phyloP scores from a whole-genome alignment of 2,329 filamentous ascomycete genomes.

The Epichloe hybrida region DNA sequence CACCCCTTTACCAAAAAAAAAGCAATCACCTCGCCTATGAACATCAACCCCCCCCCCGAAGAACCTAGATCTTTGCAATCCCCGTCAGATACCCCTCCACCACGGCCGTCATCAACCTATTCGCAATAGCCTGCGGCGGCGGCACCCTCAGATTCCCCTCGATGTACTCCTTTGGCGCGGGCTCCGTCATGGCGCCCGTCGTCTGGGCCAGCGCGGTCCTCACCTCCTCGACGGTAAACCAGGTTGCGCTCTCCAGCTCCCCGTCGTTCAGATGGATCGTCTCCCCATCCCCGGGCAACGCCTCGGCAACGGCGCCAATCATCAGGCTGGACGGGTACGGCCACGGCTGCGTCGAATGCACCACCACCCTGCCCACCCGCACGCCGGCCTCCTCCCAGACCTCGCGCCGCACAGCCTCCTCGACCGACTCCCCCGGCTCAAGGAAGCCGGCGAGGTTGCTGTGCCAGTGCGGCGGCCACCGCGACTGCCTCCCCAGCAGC shows the following conservation, averaged over 20 bases:
- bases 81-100: slow-evolving; percentile 51
- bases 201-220: slow-evolving; percentile 57
- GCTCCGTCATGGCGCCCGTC: slow-evolving; percentile 19
- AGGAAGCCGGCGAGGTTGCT: slow-evolving; percentile 79
- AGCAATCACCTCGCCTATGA: no score
- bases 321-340: slow-evolving; percentile 75
- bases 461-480: slow-evolving; percentile 78
- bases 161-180: slow-evolving; percentile 50
- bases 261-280: slow-evolving; percentile 76
- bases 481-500: slow-evolving; percentile 72
- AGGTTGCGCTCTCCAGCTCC: slow-evolving; percentile 79
- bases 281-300: slow-evolving; percentile 58
- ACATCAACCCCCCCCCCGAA: no score
- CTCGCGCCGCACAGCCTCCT: slow-evolving; percentile 71
- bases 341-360: slow-evolving; percentile 80
- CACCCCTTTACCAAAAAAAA: no score
- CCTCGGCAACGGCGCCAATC: slow-evolving; percentile 81
- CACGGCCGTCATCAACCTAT: slow-evolving; percentile 73
- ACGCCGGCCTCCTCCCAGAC: slow-evolving; percentile 82
- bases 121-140: slow-evolving; percentile 79
- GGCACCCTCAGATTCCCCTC: slow-evolving; percentile 66
- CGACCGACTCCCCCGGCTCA: slow-evolving; percentile 76
- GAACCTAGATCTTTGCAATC: slow-evolving; percentile 34
- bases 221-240: slow-evolving; percentile 75
- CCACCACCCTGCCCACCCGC: slow-evolving; percentile 58